Evolutionary conservation across 495 filamentous ascomycete genomes (phyloP).

Genomic region (Penicillium diatomitis): DNA sequence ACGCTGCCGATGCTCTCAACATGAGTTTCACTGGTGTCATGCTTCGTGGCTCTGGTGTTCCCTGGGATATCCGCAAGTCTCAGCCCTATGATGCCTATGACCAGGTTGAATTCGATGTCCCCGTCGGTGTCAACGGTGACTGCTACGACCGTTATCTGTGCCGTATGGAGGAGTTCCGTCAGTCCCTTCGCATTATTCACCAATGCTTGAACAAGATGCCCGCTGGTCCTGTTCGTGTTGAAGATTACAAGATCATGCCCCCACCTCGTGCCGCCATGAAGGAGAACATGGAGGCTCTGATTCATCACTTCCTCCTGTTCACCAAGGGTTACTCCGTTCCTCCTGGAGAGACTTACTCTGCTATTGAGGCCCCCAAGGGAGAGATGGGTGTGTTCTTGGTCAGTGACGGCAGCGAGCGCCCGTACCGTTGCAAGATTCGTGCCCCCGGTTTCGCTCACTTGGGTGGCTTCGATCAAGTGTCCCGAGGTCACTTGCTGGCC

Average conservation of each 20-base stretch:
- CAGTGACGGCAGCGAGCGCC: conserved; percentile 88
- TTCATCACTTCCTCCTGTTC: conserved; percentile 98
- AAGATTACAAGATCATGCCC: conserved; percentile 98
- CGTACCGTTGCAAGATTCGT: conserved; percentile 95
- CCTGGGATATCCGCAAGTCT: conserved; percentile 94
- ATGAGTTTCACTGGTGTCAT: conserved; percentile 95
- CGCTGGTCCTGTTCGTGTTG: conserved; percentile 81
- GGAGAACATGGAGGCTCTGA: conserved; percentile 99
- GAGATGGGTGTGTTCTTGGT: conserved; percentile 99
- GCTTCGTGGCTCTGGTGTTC: conserved; percentile 94
- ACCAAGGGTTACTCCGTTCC: conserved; percentile 97
- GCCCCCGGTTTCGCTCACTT: conserved; percentile 96
- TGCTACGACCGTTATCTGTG: conserved; percentile 99
- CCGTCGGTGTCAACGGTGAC: conserved; percentile 92
- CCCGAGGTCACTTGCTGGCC: conserved; percentile 83
- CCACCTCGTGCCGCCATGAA: conserved; percentile 98
- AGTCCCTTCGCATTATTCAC: conserved; percentile 94
- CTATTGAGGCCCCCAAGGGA: conserved; percentile 97
- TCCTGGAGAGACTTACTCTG: conserved; percentile 96
- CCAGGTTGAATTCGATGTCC: conserved; percentile 95
- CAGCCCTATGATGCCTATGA: conserved; percentile 96
- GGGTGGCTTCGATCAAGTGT: conserved; percentile 85
- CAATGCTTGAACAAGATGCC: conserved; percentile 99
- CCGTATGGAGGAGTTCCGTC: conserved; percentile 99
- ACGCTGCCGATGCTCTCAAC: conserved; percentile 87